Evolutionary conservation across 305 asterid genomes (phyloP).

Genomic region (Petunia hybrid): DNA sequence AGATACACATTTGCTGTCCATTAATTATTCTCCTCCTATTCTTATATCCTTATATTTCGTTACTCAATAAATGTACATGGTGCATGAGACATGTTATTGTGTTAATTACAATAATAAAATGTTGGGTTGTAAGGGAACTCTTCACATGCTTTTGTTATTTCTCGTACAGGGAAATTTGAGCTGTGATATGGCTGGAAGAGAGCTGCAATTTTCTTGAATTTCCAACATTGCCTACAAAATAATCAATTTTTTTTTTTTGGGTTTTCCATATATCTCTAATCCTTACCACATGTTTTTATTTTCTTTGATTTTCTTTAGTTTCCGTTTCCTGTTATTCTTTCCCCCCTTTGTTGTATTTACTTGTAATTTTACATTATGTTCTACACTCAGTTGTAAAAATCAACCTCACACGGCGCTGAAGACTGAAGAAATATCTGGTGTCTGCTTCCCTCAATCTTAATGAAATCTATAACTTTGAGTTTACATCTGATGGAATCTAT

Average conservation of each 20-base stretch:
- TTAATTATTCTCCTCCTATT: neutral
- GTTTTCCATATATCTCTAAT: neutral
- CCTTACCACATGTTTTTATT: neutral
- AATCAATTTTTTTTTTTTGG: neutral
- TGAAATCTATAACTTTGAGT: neutral
- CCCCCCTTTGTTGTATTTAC: neutral
- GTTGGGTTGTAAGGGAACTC: conserved; percentile 22
- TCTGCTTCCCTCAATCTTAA: neutral
- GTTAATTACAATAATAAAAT: conserved; percentile 27
- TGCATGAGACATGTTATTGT: conserved; percentile 20
- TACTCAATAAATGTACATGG: conserved; percentile 19
- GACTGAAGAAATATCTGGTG: conserved; percentile 5
- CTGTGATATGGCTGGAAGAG: conserved; percentile 29
- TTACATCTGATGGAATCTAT: neutral
- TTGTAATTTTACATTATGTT: neutral
- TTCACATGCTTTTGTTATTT: conserved; percentile 35
- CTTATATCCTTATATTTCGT: neutral
- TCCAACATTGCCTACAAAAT: conserved; percentile 22
- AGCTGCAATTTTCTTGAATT: conserved; percentile 26
- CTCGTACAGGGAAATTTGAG: conserved; percentile 33
- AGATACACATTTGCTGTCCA: neutral
- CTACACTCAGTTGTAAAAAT: neutral
- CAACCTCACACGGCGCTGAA: neutral
- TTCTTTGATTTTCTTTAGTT: neutral
- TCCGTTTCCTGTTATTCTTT: neutral